A percentile compares a stretch with the other conserved stretches of the same genome.
phyloP scores from a whole-genome alignment of 2,329 filamentous ascomycete species.

The Didymella exigua region DNA sequence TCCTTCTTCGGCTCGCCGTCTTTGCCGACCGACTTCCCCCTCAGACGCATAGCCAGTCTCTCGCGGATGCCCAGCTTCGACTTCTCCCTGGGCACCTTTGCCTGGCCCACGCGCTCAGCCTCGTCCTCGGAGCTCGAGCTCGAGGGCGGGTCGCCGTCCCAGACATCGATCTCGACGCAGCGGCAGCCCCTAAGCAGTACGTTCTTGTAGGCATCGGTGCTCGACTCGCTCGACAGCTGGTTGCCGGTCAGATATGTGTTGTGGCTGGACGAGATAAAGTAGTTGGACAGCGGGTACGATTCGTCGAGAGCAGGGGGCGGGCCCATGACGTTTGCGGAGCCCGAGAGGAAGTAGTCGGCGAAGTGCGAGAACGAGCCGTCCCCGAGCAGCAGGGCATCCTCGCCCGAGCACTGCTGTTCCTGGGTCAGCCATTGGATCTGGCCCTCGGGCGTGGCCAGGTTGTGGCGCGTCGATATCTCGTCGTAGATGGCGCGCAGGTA shows the following conservation, averaged over 20 bases:
- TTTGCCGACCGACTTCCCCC: conserved; percentile 32
- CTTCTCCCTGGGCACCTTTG: conserved; percentile 35
- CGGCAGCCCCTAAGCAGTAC: conserved; percentile 79
- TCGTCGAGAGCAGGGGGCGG: conserved; percentile 59
- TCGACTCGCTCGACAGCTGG: conserved; percentile 79
- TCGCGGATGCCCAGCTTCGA: conserved; percentile 41
- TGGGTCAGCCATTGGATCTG: conserved; percentile 39
- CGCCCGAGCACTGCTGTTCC: conserved; percentile 34
- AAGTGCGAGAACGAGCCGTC: conserved; percentile 43
- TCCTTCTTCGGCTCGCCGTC: conserved; percentile 26
- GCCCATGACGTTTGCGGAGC: conserved; percentile 54
- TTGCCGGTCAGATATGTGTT: conserved; percentile 92
- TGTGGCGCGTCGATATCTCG: conserved; percentile 38
- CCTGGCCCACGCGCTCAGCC: conserved; percentile 24
- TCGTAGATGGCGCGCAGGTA: conserved; percentile 40
- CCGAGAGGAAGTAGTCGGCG: conserved; percentile 54
- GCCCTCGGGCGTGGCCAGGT: conserved; percentile 40
- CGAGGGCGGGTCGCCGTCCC: conserved; percentile 70
- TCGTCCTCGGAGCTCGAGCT: conserved; percentile 47
- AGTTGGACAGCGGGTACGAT: conserved; percentile 77
- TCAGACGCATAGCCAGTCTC: conserved; percentile 42
- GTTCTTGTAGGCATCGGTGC: conserved; percentile 76
- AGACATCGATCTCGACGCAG: conserved; percentile 94
- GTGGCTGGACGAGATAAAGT: conserved; percentile 93
- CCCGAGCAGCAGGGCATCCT: conserved; percentile 33